A percentile compares a stretch with the other conserved stretches of the same genome.
These are phyloP conservation scores for Boeremia lycopersici DNA, from an alignment of 2,329 filamentous ascomycete genomes.

Conservation along the genomic window DNA sequence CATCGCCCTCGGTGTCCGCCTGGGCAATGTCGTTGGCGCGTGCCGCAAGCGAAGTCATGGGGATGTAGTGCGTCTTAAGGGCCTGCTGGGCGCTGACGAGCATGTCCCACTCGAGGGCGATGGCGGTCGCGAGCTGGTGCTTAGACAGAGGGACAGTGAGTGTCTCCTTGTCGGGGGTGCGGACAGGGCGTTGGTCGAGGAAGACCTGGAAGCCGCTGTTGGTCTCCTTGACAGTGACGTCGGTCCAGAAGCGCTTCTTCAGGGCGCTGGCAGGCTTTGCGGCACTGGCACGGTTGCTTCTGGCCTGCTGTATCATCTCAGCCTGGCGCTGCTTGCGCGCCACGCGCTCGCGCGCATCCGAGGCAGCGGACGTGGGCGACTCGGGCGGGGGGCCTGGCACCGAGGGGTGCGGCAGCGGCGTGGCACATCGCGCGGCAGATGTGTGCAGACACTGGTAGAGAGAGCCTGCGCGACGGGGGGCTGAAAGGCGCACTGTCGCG, in stretches of 20 bases:
- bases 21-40: conserved; percentile 80
- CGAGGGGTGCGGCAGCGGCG: conserved; percentile 62
- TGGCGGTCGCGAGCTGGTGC: conserved; percentile 78
- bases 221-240: conserved; percentile 69
- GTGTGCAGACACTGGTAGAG: conserved; percentile 49
- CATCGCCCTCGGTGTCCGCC: conserved; percentile 64
- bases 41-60: conserved; percentile 82
- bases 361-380: conserved; percentile 57
- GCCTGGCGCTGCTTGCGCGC: conserved; percentile 58
- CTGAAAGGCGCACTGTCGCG: conserved; percentile 24
- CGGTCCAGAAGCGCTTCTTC: conserved; percentile 85
- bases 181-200: conserved; percentile 79
- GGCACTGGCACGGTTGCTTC: conserved; percentile 50
- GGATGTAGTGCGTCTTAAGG: conserved; percentile 84
- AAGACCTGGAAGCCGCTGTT: conserved; percentile 70
- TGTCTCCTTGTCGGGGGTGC: conserved; percentile 74
- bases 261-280: conserved; percentile 57
- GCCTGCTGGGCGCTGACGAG: conserved; percentile 83
- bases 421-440: conserved; percentile 53
- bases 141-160: conserved; percentile 77
- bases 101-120: conserved; percentile 93
- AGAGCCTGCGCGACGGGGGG: conserved; percentile 20
- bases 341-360: conserved; percentile 56
- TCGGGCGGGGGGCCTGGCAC: conserved; percentile 65
- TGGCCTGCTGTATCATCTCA: conserved; percentile 55